Base-by-base conservation (phyloP, 2,329 filamentous ascomycete genomes). In the Colletotrichum simmondsii region DNA sequence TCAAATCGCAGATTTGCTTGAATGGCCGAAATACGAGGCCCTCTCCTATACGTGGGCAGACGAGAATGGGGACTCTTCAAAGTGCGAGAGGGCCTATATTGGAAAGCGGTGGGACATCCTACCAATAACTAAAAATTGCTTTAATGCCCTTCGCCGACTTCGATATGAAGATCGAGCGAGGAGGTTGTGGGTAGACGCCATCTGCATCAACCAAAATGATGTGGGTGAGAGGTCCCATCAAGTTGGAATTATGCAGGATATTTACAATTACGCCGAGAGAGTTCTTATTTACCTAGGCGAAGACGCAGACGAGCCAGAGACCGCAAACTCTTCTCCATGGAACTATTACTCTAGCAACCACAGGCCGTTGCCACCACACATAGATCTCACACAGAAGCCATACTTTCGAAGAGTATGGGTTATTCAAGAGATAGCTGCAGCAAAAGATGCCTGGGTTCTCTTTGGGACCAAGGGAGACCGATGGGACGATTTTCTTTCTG, bases 171-270 rank as follows among this genome's bases (percentile, higher is more conserved):
- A n/a, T n/a, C n/a, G n/a, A n/a, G n/a, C n/a, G n/a, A n/a, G n/a
- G n/a, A n/a, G n/a, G n/a, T n/a, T n/a, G n/a, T n/a, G n/a, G n/a
- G n/a, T n/a, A n/a, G n/a, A 71, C 37, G 52, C 57, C 0, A 52
- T 71, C 1, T 71, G 57, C 5, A 64, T 74, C 11, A 67, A 76
- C 49, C 76, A 77, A 24, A 16, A 59, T 1, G 62, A 74, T 12
- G 19, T 60, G 2, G 22, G 30, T 2, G 75, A 77, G 46, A 72
- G 74, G 4, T 65, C 71, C 1, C 57, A 70, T 11, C 76, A 77
- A 46, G 75, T 77, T 2, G 71, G 73, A 3, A 63, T 76, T 10
- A 77, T 77, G 75, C 73, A 70, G 0, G 61, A 68, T 16, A 77
- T 77, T 4, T 77, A n/a, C n/a, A n/a, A n/a, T n/a, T n/a, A n/a